Conservation (phyloP, 164 flowering plant genomes). For the Aristolochia californica region DNA sequence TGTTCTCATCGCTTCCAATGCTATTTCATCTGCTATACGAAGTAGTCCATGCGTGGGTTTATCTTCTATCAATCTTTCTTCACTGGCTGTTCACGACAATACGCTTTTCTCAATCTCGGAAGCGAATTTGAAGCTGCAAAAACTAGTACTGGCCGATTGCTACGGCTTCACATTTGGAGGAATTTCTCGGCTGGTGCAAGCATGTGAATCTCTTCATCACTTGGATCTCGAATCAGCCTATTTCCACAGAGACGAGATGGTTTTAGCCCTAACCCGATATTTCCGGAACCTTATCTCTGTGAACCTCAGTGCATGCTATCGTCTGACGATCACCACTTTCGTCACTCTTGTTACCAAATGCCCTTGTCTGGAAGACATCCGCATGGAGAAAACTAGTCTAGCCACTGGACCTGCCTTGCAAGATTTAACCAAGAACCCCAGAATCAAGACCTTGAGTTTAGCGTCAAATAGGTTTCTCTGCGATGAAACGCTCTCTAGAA, state of each 20-base stretch:
- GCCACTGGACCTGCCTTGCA: conserved; percentile 14
- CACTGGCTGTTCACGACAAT: conserved; percentile 28
- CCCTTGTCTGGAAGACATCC: conserved; percentile 19
- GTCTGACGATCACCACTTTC: conserved; percentile 26
- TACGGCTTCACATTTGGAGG: conserved; percentile 22
- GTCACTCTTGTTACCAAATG: conserved; percentile 29
- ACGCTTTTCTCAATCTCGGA: conserved; percentile 24
- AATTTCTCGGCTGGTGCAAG: conserved; percentile 19
- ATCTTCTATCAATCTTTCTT: no score
- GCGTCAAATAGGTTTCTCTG: conserved; percentile 17
- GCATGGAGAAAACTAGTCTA: conserved; percentile 40
- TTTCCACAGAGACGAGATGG: conserved; percentile 28
- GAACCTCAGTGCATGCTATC: conserved; percentile 24
- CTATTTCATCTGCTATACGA: conserved; percentile 18
- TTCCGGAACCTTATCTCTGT: conserved; percentile 20
- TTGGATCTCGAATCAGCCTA: conserved; percentile 20
- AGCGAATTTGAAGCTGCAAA: conserved; percentile 31
- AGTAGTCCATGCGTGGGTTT: conserved; percentile 20
- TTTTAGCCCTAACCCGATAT: conserved; percentile 18
- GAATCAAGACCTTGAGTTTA: conserved; percentile 25
- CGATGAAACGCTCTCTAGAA: conserved; percentile 16
- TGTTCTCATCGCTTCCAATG: conserved; percentile 22
- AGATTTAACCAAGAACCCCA: conserved; percentile 8
- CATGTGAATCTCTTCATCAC: no score
- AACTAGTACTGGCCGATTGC: conserved; percentile 24